Evolutionary conservation across 352 stramenopile species (phyloP), one percentile per base, ranked within the genome.

Genomic region (Phytophthora pluvialis): DNA sequence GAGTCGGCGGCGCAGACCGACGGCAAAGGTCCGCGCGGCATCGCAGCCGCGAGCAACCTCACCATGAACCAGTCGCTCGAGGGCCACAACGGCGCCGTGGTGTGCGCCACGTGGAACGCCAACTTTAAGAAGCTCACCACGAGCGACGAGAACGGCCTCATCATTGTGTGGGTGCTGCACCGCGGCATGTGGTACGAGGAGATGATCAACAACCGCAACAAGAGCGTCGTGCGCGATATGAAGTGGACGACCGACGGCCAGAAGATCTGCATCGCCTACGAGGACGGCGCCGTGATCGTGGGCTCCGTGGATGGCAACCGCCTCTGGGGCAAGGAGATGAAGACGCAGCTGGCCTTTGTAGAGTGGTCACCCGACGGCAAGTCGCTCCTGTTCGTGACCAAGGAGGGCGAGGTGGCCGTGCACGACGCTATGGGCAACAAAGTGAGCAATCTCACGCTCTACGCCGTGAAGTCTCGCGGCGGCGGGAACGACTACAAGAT

Each of bases 181-280:
- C 82, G 86, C 51, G 85, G 90, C 39, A 94, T 97, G 76, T 98
- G 94, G 92, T 98, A 95, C 76, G 95, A 98, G 59, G 94, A 98
- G 71, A 98, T 98, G 94, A 98, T 98, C 67, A 98, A 98, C 78
- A 98, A 98, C 74, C 78, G 94, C 56, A 98, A 98, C 79, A 98
- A 98, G 69, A 96, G 78, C 60, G 93, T 98, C 35, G 94, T 98
- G 32, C 73, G 73, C 12, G 92, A 97, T 67, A 98, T 98, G 93
- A 97, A 98, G 72, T 98, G 94, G 94, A 98, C 91, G 5, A 88
- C 83, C 6, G 90, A 98, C 75, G 94, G 95, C 0, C 80, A 97
- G 70, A 97, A 97, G 75, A 98, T 98, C 58, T 98, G 94, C 66
- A 98, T 98, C 64, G 92, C 91, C 11, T 98, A 98, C 68, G 91